Base-by-base conservation (phyloP, 2,329 filamentous ascomycete species). In the Phialocephala sp. region DNA sequence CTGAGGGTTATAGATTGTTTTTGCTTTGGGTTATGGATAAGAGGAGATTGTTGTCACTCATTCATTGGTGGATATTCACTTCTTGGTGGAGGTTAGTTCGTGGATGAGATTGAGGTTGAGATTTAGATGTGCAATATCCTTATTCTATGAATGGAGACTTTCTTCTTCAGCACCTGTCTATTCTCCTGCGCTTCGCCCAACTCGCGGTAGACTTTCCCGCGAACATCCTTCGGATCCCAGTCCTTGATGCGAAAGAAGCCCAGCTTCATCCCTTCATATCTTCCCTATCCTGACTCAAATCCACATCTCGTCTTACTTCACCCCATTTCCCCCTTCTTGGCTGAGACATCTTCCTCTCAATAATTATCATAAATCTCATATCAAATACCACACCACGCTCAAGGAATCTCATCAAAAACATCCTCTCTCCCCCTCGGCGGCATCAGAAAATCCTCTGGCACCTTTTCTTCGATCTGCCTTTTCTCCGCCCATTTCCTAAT, bases 401-500 rank as follows among this genome's bases (percentile, higher is more conserved):
- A 75, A 59, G 73, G 73, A 60, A 74, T 72, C 6, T 59, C 61
- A 8, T 70, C 69, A 39, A 67, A 69, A 12, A 75, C 63, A 1
- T 35, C 63, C 62, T 74, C 71, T 18, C 66, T 66, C 56, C 66
- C 50, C 45, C 68, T 65, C 4, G 73, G 73, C 20, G 66, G 67
- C 43, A 69, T 64, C 57, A 75, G 68, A 54, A 73, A 76, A 56
- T 76, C 74, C 2, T 65, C 37, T 0, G 74, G 70, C 4, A 73
- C 71, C 4, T 59, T 57, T 55, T 66, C 68, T 8, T 66, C 69
- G 60, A 82, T 71, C 73, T 86, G 84, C 64, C 81, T 79, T 41
- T 74, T 75, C 68, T 84, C 79, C 0, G 83, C 83, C 83, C 84
- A 87, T 45, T 75, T 68, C 32, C 84, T 76, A 27, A 87, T 77